phyloP scores from a whole-genome alignment of 108 stramenopile species.

The Poteriospumella lacustris region DNA sequence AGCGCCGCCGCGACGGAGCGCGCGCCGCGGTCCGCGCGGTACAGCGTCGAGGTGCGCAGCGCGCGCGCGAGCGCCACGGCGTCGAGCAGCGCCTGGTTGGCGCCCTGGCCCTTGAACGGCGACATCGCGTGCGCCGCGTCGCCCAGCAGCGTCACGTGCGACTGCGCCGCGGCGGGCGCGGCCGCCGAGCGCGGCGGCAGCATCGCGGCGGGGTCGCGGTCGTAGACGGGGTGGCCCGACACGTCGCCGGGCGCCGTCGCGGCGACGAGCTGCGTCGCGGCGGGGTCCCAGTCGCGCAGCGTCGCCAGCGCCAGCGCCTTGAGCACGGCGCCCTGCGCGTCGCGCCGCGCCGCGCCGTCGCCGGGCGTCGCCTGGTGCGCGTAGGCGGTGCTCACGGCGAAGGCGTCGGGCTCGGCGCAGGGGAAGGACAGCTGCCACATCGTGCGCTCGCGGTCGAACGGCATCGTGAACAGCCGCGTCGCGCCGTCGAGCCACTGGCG shows the following conservation, averaged over 20 bases:
- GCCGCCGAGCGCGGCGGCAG: background rate
- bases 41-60: background rate
- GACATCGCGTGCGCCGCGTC: conserved; percentile 20
- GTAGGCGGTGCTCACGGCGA: background rate
- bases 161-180: background rate
- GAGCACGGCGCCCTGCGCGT: background rate
- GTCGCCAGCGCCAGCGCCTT: background rate
- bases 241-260: background rate
- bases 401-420: background rate
- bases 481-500: conserved; percentile 16
- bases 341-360: background rate
- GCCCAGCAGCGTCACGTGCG: background rate
- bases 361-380: too few relatives aligned
- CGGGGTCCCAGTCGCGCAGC: background rate
- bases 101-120: conserved; percentile 26
- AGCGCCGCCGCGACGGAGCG: background rate
- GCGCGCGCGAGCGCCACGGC: background rate
- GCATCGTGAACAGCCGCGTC: conserved; percentile 22
- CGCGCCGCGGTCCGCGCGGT: background rate
- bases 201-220: background rate
- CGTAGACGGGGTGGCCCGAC: conserved; percentile 23
- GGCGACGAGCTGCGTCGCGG: background rate
- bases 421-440: conserved; percentile 30
- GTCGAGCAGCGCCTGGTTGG: conserved; percentile 22
- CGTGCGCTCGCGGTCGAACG: background rate